Evolutionary conservation across 2,329 filamentous ascomycete genomes (phyloP).

Genomic region (Calonectria crousiana): DNA sequence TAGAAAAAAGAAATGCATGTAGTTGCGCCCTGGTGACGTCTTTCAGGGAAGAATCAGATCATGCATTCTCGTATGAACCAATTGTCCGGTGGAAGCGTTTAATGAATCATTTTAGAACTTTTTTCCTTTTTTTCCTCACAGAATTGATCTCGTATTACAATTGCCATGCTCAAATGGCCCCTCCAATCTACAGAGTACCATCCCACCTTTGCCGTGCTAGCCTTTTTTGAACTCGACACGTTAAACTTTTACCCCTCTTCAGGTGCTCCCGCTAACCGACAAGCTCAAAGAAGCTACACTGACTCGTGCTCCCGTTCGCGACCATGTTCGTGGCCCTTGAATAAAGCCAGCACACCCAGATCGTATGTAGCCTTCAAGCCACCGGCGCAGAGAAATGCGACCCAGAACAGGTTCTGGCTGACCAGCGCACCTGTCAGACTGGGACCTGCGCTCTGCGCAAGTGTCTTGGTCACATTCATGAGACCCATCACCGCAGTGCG

Average conservation of each 20-base stretch:
- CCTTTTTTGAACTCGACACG: background rate
- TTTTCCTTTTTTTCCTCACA: background rate
- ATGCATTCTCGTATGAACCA: background rate
- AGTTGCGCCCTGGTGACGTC: background rate
- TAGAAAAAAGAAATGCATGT: background rate
- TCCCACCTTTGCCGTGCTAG: background rate
- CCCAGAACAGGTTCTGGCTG: constrained; percentile 14
- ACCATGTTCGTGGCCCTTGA: constrained; percentile 17
- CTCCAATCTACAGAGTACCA: background rate
- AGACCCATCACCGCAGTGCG: constrained; percentile 78
- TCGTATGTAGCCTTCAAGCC: constrained; percentile 13
- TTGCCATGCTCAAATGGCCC: background rate
- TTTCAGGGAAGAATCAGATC: constrained; percentile 1
- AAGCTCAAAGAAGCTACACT: background rate
- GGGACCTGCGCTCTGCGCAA: constrained; percentile 15
- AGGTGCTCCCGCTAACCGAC: background rate
- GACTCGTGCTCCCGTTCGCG: background rate
- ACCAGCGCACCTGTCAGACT: constrained; percentile 9
- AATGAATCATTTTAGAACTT: background rate
- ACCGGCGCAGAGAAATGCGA: constrained; percentile 12
- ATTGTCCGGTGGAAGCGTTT: background rate
- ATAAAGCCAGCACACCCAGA: constrained; percentile 9
- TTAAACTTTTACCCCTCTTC: background rate
- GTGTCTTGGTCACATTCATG: constrained; percentile 17
- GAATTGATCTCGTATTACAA: background rate